A percentile compares a stretch with the other conserved stretches of the same genome.
phyloP scores from a whole-genome alignment of 768 basidiomycete genomes.

The Russula sp. region DNA sequence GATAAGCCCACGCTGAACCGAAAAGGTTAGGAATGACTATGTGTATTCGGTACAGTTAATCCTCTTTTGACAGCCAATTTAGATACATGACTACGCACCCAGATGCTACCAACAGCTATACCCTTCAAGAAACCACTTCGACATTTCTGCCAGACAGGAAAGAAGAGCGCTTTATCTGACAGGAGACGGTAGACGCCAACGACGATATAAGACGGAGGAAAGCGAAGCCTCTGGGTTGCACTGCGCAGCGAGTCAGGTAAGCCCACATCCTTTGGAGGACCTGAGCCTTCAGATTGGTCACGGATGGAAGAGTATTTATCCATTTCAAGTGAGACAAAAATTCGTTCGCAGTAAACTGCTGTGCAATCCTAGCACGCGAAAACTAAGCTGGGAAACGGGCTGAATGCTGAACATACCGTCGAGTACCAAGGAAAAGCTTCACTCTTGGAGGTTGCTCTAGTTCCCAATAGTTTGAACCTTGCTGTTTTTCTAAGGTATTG shows the following conservation, averaged over 20 bases:
- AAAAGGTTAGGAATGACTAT: slow-evolving; percentile 61
- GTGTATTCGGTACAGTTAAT: background rate
- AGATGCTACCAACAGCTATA: slow-evolving; percentile 54
- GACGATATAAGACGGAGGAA: slow-evolving; percentile 76
- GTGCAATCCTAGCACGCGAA: background rate
- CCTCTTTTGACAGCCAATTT: background rate
- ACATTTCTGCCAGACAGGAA: slow-evolving; percentile 82
- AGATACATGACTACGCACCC: slow-evolving; percentile 41
- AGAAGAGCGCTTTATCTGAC: slow-evolving; percentile 61
- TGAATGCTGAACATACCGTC: too few species aligned
- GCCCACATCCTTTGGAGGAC: background rate
- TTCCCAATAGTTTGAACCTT: too few species aligned
- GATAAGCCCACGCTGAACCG: slow-evolving; percentile 63
- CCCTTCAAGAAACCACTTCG: slow-evolving; percentile 70
- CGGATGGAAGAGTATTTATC: background rate
- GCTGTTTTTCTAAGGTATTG: too few species aligned
- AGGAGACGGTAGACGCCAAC: slow-evolving; percentile 80
- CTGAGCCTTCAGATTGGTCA: slow-evolving; percentile 8
- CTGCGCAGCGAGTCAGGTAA: slow-evolving; percentile 34
- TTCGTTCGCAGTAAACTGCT: background rate
- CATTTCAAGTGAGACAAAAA: slow-evolving; percentile 3
- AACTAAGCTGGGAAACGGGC: background rate
- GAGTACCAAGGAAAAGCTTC: too few species aligned
- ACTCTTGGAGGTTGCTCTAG: too few species aligned
- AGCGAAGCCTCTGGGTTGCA: slow-evolving; percentile 56